Evolutionary conservation across 2,329 filamentous ascomycete species (phyloP), one percentile per base, ranked within the genome.

Genomic region (Cladobotryum protrusum): DNA sequence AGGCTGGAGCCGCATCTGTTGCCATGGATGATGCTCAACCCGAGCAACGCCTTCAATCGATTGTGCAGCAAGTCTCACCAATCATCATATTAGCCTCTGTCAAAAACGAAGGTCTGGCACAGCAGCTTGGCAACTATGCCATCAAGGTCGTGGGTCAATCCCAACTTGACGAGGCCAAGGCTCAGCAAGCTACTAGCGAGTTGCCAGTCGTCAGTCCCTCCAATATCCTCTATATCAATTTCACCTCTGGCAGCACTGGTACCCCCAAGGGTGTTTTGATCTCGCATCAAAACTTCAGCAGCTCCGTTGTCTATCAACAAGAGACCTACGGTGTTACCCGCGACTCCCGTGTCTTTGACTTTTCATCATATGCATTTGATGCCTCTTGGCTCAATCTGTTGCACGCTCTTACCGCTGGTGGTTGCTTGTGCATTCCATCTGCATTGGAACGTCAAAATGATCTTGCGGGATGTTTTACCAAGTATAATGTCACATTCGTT

Each of bases 1-100:
- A 66, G 53, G 60, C 63, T 7, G 67, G 67, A 6, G 66, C 61
- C 3, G 65, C 63, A 2, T 67, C 63, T 55, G 60, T 63, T 0
- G 54, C 63, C 9, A 57, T 67, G 48, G 63, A 68, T 17, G 24
- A 29, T 8, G 24, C 24, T 2, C 24, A 29, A 9, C 24, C 24
- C 2, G 24, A 29, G 24, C 24, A 29, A 9, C 24, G 24, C 7
- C 24, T 29, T 9, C 24, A 29, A 9, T 29, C 24, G 6, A 29
- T 29, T 29, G 24, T 29, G 4, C 24, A 29, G 6, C 24, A 29
- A 29, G 24, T 29, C 24, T 29, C 24, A 29, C 24, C 24, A 29
- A 29, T 29, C 11, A 9, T 29, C 3, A 29, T 29, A 2, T 29
- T 29, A 9, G 24, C 24, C 24, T 29, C 24, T 9, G 24, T 29